A percentile compares a stretch with the other conserved stretches of the same genome.
Conservation (phyloP, 2,329 filamentous ascomycete species). For the Penicillium sp. region DNA sequence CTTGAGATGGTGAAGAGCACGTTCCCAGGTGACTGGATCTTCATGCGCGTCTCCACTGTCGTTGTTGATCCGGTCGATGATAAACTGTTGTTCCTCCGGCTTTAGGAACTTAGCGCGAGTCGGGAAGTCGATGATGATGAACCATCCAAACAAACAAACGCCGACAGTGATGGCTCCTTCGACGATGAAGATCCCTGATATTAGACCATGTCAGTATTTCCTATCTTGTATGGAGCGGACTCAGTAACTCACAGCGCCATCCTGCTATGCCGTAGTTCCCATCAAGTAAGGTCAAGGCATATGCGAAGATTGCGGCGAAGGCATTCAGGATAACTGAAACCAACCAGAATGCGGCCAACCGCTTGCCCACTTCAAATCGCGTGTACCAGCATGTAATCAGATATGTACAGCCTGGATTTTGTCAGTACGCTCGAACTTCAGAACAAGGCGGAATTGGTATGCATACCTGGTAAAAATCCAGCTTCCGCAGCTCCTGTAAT, state of each 20-base stretch:
- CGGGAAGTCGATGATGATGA: constrained; percentile 43
- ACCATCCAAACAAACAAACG: constrained; percentile 31
- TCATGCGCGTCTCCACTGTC: constrained; percentile 36
- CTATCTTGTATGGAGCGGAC: too few species aligned
- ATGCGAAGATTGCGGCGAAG: constrained; percentile 39
- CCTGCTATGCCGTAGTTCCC: constrained; percentile 32
- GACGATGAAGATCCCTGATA: constrained; percentile 25
- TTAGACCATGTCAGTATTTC: background rate
- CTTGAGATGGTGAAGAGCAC: constrained; percentile 28
- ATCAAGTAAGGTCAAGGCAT: constrained; percentile 32
- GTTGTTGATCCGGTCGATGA: constrained; percentile 37
- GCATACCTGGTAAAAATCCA: background rate
- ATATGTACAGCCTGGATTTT: constrained; percentile 34
- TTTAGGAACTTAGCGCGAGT: constrained; percentile 29
- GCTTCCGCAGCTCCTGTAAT: background rate
- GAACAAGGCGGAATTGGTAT: constrained; percentile 6
- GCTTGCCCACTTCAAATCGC: constrained; percentile 36
- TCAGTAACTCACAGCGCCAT: constrained; percentile 14
- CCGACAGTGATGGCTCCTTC: constrained; percentile 31
- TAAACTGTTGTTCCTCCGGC: constrained; percentile 24
- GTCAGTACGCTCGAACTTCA: constrained; percentile 32
- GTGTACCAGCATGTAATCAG: constrained; percentile 38
- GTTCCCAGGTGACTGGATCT: constrained; percentile 22
- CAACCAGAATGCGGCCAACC: constrained; percentile 25
- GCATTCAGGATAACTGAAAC: constrained; percentile 23